phyloP scores from a whole-genome alignment of 2,329 filamentous ascomycete genomes.

The Colletotrichum sp. region DNA sequence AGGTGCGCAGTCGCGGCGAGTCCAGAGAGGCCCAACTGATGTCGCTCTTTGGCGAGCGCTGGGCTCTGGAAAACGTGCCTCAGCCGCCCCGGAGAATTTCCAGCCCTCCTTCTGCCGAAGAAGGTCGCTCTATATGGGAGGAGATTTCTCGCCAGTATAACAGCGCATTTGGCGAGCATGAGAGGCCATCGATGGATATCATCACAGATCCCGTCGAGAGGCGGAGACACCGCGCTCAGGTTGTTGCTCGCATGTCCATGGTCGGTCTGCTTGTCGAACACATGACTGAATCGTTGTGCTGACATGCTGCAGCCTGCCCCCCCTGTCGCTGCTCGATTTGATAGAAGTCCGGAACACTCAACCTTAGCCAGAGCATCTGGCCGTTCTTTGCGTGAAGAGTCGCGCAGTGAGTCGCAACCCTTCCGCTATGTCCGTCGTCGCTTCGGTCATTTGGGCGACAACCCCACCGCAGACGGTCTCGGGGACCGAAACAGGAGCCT shows the following conservation, averaged over 20 bases:
- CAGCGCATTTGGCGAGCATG: neutral
- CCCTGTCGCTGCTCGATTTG: constrained; percentile 22
- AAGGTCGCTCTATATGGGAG: neutral
- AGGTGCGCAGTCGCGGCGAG: neutral
- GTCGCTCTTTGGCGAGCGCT: constrained; percentile 15
- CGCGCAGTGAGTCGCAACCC: neutral
- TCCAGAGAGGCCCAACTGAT: constrained; percentile 4
- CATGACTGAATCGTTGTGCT: neutral
- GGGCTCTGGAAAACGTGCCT: neutral
- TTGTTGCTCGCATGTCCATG: constrained; percentile 14
- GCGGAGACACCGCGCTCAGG: neutral
- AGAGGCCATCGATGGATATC: neutral
- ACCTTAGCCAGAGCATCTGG: neutral
- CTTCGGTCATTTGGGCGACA: neutral
- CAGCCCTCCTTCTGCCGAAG: neutral
- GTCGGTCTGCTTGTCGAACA: neutral
- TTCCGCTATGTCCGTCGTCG: neutral
- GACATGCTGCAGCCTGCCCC: constrained; percentile 11
- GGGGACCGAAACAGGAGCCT: constrained; percentile 85
- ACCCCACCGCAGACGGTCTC: constrained; percentile 66
- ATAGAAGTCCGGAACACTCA: constrained; percentile 21
- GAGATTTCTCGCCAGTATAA: neutral
- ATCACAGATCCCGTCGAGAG: neutral
- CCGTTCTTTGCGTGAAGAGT: neutral
- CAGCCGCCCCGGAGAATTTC: neutral